Base-by-base conservation (phyloP, 805 yeast species). In the Metschnikowia drakensbergensis region DNA sequence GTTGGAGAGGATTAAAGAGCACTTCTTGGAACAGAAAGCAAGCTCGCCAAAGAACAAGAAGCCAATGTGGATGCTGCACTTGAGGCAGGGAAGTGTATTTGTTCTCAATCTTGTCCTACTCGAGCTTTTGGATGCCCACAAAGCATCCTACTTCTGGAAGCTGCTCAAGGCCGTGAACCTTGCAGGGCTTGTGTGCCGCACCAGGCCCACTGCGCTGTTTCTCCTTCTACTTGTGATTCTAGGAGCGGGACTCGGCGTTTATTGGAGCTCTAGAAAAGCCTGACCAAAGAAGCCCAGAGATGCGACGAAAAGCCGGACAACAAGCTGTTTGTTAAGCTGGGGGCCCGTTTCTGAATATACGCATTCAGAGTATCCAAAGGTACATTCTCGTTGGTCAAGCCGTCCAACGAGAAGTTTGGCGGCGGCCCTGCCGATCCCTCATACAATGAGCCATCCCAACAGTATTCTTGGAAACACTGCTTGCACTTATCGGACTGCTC, bases 391-490 rank as follows among this genome's bases (percentile, higher is more conserved):
- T 69, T 63, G 29, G 72, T 68, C 42, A 65, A 54, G 2, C 69
- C 69, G 32, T 42, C 49, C 30, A 52, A 49, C 6, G 71, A 65
- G 50, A 66, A 68, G 43, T 69, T 65, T 3, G 59, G 61, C 9
- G 64, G 63, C 0, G 61, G 55, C 27, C 45, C 43, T 46, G 60
- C 62, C 4, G 51, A 29, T 1, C 46, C 47, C 30, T 52, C 58
- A 25, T 54, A 48, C n/a, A 42, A 3, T 1, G 38, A 49, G 6
- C 68, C 68, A 38, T 62, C 56, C 67, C 67, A 64, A 44, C 68
- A 64, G 52, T 64, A 64, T 3, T 50, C 23, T 17, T 42, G 41
- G 46, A 64, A 64, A 37, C 68, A 64, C 44, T 54, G 46, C 37
- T 55, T 47, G 46, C 68, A 64, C 41, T 57, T 57, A 25, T 62